Percentiles rank a stretch among this genome's conserved stretches.
Conservation (phyloP, 768 basidiomycete species). For the Lactarius quietus region DNA sequence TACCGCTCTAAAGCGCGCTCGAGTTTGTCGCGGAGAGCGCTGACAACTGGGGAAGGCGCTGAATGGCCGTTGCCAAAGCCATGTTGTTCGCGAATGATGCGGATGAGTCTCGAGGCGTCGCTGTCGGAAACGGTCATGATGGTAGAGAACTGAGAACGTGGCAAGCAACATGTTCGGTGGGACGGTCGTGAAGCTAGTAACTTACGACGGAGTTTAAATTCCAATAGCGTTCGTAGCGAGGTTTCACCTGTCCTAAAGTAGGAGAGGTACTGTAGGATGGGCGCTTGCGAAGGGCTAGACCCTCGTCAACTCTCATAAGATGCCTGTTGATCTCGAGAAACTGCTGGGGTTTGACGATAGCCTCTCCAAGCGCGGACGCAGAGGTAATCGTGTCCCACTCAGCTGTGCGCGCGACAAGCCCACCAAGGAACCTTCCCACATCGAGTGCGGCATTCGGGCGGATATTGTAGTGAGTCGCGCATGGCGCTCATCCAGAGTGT, state of each 20-base stretch:
- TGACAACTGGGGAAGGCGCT: background rate
- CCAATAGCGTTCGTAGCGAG: no score
- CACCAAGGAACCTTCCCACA: background rate
- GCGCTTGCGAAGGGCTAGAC: no score
- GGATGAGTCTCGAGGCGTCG: conserved; percentile 6
- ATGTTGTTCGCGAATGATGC: conserved; percentile 10
- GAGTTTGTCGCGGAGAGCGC: conserved; percentile 16
- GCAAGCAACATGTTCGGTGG: background rate
- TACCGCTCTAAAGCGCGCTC: conserved; percentile 25
- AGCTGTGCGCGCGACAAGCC: background rate
- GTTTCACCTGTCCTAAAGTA: no score
- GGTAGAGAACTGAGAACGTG: background rate
- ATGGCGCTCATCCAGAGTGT: background rate
- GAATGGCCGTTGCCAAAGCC: conserved; percentile 14
- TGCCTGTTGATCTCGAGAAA: background rate
- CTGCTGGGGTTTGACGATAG: background rate
- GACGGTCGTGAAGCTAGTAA: no score
- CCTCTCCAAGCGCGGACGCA: background rate
- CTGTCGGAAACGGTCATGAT: background rate
- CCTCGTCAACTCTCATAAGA: background rate
- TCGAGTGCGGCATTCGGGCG: background rate
- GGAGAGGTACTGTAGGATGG: no score
- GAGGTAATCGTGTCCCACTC: background rate
- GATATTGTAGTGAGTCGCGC: no score
- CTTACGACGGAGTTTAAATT: no score